These are phyloP conservation scores for Salisapilia sapeloensis DNA, from an alignment of 352 stramenopile genomes.

Conservation along the genomic window DNA sequence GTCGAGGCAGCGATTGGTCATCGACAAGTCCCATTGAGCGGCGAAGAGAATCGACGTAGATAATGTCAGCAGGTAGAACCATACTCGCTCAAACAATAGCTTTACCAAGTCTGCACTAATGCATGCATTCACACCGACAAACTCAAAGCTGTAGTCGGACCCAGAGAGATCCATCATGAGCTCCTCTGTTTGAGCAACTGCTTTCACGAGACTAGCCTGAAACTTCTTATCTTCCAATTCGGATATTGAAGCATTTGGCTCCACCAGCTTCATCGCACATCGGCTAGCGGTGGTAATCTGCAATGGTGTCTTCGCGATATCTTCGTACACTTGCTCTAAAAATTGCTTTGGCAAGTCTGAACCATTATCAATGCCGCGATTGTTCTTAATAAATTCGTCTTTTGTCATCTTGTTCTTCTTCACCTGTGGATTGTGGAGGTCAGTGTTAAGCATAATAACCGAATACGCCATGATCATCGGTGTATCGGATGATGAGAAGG, in stretches of 20 bases:
- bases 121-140: constrained; percentile 80
- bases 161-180: constrained; percentile 72
- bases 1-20: constrained; percentile 70
- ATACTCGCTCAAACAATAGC: constrained; percentile 86
- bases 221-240: constrained; percentile 73
- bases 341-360: constrained; percentile 85
- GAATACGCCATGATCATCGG: constrained; percentile 85
- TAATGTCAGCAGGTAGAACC: constrained; percentile 87
- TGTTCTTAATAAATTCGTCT: constrained; percentile 95
- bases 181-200: constrained; percentile 64
- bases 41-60: constrained; percentile 73
- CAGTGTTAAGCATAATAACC: constrained; percentile 85
- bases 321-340: constrained; percentile 92
- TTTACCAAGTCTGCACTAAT: constrained; percentile 87
- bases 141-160: constrained; percentile 78
- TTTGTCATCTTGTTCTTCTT: constrained; percentile 95
- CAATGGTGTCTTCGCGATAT: constrained; percentile 87
- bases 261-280: constrained; percentile 6
- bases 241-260: too few relatives aligned
- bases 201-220: constrained; percentile 36
- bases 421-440: constrained; percentile 81
- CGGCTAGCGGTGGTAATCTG: constrained; percentile 51
- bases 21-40: constrained; percentile 52
- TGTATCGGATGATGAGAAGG: constrained; percentile 67
- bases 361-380: constrained; percentile 85